phyloP scores from a whole-genome alignment of 2,329 filamentous ascomycete genomes.

The Alternaria brassicae region DNA sequence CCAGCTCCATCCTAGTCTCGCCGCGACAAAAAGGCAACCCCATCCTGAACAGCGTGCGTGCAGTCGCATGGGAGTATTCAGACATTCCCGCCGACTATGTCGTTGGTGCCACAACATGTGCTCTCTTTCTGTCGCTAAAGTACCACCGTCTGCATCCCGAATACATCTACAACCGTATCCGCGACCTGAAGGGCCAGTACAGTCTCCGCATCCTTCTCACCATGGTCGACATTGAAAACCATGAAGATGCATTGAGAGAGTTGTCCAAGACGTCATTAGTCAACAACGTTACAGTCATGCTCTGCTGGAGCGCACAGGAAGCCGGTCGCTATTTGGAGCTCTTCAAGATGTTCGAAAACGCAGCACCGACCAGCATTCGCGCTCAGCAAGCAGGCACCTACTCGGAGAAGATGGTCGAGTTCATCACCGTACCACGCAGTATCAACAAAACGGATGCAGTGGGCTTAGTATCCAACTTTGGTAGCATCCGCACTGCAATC shows the following conservation, averaged over 20 bases:
- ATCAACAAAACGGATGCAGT: slow-evolving; percentile 96
- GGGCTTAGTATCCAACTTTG: slow-evolving; percentile 88
- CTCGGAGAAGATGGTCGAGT: slow-evolving; percentile 85
- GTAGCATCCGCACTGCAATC: slow-evolving; percentile 82
- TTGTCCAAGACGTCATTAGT: slow-evolving; percentile 90
- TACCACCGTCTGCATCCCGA: slow-evolving; percentile 97
- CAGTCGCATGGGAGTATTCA: slow-evolving; percentile 92
- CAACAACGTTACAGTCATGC: slow-evolving; percentile 88
- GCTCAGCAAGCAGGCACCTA: slow-evolving; percentile 85
- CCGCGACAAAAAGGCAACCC: slow-evolving; percentile 95
- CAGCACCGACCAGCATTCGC: slow-evolving; percentile 80
- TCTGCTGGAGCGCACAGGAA: slow-evolving; percentile 94
- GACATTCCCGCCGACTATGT: slow-evolving; percentile 97
- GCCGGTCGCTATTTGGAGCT: slow-evolving; percentile 92
- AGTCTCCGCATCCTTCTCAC: slow-evolving; percentile 83
- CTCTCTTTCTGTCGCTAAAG: slow-evolving; percentile 91
- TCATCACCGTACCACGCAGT: slow-evolving; percentile 86
- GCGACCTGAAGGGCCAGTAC: slow-evolving; percentile 83
- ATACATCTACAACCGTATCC: slow-evolving; percentile 95
- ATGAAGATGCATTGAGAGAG: slow-evolving; percentile 88
- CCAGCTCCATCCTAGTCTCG: slow-evolving; percentile 86
- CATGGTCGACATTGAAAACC: slow-evolving; percentile 95
- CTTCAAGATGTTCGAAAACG: slow-evolving; percentile 93
- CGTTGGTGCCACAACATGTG: slow-evolving; percentile 84
- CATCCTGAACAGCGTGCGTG: slow-evolving; percentile 80